Evolutionary conservation across 2,329 filamentous ascomycete genomes (phyloP).

Genomic region (Fusarium ramigenum): DNA sequence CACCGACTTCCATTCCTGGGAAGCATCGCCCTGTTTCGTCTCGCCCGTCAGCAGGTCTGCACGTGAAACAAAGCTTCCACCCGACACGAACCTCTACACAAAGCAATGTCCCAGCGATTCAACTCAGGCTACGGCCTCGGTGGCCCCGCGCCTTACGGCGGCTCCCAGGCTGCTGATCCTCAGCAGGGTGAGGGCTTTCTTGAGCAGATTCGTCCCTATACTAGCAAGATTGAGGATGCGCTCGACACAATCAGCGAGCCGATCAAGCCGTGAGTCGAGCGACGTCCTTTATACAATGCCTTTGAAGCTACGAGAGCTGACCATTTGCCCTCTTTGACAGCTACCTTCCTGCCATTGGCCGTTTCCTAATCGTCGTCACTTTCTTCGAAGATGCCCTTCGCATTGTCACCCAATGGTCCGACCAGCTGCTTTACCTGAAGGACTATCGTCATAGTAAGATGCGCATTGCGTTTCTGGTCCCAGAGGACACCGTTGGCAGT

Average conservation of each 20-base stretch:
- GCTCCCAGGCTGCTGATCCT: slow-evolving; percentile 61
- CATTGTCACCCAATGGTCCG: slow-evolving; percentile 97
- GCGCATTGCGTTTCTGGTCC: not conserved
- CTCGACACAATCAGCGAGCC: slow-evolving; percentile 89
- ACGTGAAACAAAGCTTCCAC: slow-evolving; percentile 31
- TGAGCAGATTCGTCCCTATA: slow-evolving; percentile 91
- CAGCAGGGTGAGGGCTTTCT: slow-evolving; percentile 71
- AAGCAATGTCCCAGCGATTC: slow-evolving; percentile 61
- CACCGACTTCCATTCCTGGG: not conserved
- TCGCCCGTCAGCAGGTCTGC: slow-evolving; percentile 43
- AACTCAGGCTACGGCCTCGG: slow-evolving; percentile 86
- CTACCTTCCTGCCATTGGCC: slow-evolving; percentile 92
- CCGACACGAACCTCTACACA: slow-evolving; percentile 7
- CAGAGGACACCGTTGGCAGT: not conserved
- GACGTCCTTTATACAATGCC: not conserved
- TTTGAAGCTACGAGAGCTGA: slow-evolving; percentile 27
- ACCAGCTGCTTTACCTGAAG: slow-evolving; percentile 91
- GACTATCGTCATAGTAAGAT: slow-evolving; percentile 91
- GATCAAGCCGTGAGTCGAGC: slow-evolving; percentile 79
- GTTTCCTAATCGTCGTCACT: slow-evolving; percentile 97
- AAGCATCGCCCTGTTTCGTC: slow-evolving; percentile 20
- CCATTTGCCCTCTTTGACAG: slow-evolving; percentile 56
- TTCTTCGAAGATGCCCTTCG: slow-evolving; percentile 96
- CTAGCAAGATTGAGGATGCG: slow-evolving; percentile 97
- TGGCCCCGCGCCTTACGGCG: slow-evolving; percentile 73